Percentiles rank a stretch among this genome's conserved stretches.
These are phyloP conservation scores for Diplocarpon rosae DNA, from an alignment of 2,329 filamentous ascomycete species.

Conservation along the genomic window DNA sequence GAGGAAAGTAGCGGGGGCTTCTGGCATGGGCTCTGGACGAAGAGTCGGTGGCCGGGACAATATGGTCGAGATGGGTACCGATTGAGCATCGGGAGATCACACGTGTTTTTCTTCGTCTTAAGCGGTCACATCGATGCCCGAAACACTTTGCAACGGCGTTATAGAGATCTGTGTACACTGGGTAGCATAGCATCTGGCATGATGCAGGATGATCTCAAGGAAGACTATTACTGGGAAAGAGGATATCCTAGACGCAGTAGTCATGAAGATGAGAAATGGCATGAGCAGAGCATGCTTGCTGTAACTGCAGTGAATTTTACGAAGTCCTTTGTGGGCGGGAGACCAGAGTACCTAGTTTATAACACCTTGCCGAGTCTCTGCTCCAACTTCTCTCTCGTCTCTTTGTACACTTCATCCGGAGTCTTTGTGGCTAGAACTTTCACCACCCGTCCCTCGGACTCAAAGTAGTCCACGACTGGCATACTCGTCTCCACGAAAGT, in stretches of 20 bases:
- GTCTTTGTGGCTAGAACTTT: constrained; percentile 61
- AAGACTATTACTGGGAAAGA: constrained; percentile 7
- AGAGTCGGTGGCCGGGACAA: constrained; percentile 28
- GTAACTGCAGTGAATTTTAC: constrained; percentile 13
- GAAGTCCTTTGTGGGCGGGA: background rate
- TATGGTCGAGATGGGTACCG: constrained; percentile 28
- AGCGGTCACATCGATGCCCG: constrained; percentile 3
- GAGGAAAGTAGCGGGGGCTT: constrained; percentile 38
- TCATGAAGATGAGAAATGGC: constrained; percentile 13
- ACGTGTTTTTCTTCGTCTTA: background rate
- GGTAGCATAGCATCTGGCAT: constrained; percentile 26
- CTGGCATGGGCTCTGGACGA: constrained; percentile 32
- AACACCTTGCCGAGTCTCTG: constrained; percentile 38
- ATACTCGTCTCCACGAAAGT: constrained; percentile 94
- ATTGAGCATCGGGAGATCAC: constrained; percentile 16
- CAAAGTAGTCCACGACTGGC: constrained; percentile 86
- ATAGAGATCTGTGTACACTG: constrained; percentile 21
- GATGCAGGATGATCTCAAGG: constrained; percentile 18
- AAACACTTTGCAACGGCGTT: constrained; percentile 18
- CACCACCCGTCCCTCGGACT: constrained; percentile 65
- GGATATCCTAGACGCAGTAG: constrained; percentile 3
- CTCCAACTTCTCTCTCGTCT: constrained; percentile 40
- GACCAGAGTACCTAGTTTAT: constrained; percentile 16
- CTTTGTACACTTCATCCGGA: constrained; percentile 50
- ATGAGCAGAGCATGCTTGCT: constrained; percentile 12